phyloP scores from a whole-genome alignment of 805 yeast genomes.

The Nakazawaea siamensis region DNA sequence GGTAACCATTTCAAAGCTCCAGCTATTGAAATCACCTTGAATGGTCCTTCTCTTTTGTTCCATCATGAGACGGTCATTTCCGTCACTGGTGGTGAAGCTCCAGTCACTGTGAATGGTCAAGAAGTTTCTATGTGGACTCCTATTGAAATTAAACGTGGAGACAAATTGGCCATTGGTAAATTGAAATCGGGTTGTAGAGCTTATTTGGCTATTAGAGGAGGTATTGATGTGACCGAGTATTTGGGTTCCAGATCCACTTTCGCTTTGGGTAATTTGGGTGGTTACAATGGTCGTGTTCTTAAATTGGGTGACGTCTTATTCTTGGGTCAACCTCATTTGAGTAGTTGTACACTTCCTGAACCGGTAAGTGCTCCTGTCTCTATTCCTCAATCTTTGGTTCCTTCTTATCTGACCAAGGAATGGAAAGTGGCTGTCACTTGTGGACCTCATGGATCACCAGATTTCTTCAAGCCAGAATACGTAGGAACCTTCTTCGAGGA shows the following conservation, averaged over 20 bases:
- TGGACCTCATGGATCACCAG: conserved; percentile 98
- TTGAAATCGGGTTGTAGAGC: conserved; percentile 79
- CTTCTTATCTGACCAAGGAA: conserved; percentile 39
- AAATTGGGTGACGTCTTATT: conserved; percentile 89
- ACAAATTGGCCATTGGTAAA: conserved; percentile 74
- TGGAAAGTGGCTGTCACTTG: conserved; percentile 93
- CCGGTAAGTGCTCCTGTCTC: conserved; percentile 59
- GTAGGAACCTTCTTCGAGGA: conserved; percentile 66
- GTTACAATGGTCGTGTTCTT: conserved; percentile 86
- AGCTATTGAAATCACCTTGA: conserved; percentile 81
- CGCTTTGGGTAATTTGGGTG: conserved; percentile 90
- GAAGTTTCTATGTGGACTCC: conserved; percentile 65
- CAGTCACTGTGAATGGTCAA: conserved; percentile 57
- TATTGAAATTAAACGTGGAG: conserved; percentile 62
- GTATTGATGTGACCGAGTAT: conserved; percentile 89
- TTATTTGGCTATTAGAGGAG: conserved; percentile 85
- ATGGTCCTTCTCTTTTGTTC: conserved; percentile 81
- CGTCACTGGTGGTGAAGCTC: conserved; percentile 78
- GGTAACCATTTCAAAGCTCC: conserved; percentile 82
- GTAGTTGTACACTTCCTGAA: conserved; percentile 61
- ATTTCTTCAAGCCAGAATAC: conserved; percentile 74
- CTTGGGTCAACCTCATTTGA: conserved; percentile 67
- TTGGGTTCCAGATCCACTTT: conserved; percentile 95
- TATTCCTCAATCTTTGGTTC: conserved; percentile 49
- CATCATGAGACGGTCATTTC: conserved; percentile 74